These are phyloP conservation scores for Penicillium parvum DNA, from an alignment of 495 filamentous ascomycete species.

Conservation along the genomic window DNA sequence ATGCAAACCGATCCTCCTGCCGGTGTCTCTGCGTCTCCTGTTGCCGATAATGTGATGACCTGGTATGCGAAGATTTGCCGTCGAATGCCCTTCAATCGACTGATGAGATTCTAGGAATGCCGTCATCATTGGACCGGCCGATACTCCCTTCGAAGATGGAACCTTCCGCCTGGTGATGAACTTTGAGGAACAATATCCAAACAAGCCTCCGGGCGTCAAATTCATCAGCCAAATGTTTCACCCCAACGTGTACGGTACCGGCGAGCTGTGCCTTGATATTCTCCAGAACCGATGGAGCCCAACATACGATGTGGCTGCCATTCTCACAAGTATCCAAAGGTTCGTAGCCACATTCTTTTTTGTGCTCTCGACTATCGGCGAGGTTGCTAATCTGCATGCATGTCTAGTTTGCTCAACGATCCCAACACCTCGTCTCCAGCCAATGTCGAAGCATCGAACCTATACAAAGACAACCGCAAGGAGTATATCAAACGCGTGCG, in stretches of 20 bases:
- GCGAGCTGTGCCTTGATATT: constrained; percentile 95
- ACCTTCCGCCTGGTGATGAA: constrained; percentile 98
- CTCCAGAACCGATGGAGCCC: constrained; percentile 98
- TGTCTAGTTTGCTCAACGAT: constrained; percentile 86
- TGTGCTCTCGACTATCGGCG: not conserved
- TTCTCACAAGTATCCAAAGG: constrained; percentile 98
- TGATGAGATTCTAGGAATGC: constrained; percentile 71
- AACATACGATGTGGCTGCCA: constrained; percentile 96
- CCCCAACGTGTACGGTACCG: constrained; percentile 95
- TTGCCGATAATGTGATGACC: constrained; percentile 99
- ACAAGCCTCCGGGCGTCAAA: constrained; percentile 95
- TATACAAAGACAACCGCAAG: constrained; percentile 96
- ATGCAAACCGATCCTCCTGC: constrained; percentile 99
- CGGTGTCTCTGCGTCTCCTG: constrained; percentile 92
- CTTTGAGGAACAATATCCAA: constrained; percentile 97
- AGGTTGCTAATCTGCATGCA: not conserved
- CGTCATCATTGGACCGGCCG: constrained; percentile 95
- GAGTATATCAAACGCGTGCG: constrained; percentile 94
- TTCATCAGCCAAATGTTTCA: constrained; percentile 99
- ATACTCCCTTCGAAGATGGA: constrained; percentile 97
- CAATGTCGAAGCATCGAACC: constrained; percentile 96
- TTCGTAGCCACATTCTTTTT: constrained; percentile 28
- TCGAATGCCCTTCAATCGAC: not conserved
- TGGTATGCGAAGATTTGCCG: constrained; percentile 57
- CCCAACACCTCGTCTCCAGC: constrained; percentile 96